These are phyloP conservation scores for Colletotrichum sp. DNA, from an alignment of 2,329 filamentous ascomycete species.

Conservation along the genomic window DNA sequence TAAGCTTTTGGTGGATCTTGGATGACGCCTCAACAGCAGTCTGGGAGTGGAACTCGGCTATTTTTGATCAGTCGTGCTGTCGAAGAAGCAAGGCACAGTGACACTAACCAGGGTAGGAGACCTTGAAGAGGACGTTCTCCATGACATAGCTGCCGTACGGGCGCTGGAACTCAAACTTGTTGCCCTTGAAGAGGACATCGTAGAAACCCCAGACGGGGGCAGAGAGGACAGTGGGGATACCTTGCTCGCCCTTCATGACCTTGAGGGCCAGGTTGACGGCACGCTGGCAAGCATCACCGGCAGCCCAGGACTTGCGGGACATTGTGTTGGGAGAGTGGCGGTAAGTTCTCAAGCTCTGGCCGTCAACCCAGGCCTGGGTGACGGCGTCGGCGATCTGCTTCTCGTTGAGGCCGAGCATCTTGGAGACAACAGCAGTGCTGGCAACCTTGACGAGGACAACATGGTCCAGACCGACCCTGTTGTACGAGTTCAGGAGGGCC, in stretches of 20 bases:
- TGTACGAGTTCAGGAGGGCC: slow-evolving; percentile 97
- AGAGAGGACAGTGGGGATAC: slow-evolving; percentile 90
- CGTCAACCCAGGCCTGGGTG: slow-evolving; percentile 97
- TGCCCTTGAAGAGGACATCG: slow-evolving; percentile 95
- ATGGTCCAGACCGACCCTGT: slow-evolving; percentile 98
- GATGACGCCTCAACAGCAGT: slow-evolving; percentile 95
- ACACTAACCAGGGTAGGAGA: slow-evolving; percentile 87
- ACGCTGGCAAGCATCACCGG: slow-evolving; percentile 95
- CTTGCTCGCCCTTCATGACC: slow-evolving; percentile 89
- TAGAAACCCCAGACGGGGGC: slow-evolving; percentile 98
- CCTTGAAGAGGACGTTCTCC: slow-evolving; percentile 99
- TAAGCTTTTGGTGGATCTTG: slow-evolving; percentile 84
- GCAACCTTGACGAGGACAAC: slow-evolving; percentile 98
- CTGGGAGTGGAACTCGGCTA: slow-evolving; percentile 96
- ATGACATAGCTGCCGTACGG: slow-evolving; percentile 98
- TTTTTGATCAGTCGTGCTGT: background rate
- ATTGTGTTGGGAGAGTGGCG: slow-evolving; percentile 98
- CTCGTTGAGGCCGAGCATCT: slow-evolving; percentile 90
- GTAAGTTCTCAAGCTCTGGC: slow-evolving; percentile 95
- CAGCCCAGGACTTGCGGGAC: slow-evolving; percentile 99
- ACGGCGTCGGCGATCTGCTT: slow-evolving; percentile 94
- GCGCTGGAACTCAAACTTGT: slow-evolving; percentile 95
- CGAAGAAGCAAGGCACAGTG: background rate
- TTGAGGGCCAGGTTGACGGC: slow-evolving; percentile 91
- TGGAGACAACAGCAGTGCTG: slow-evolving; percentile 90